These are phyloP conservation scores for Leccinum disarticulatum DNA, from an alignment of 768 basidiomycete genomes.

Conservation along the genomic window DNA sequence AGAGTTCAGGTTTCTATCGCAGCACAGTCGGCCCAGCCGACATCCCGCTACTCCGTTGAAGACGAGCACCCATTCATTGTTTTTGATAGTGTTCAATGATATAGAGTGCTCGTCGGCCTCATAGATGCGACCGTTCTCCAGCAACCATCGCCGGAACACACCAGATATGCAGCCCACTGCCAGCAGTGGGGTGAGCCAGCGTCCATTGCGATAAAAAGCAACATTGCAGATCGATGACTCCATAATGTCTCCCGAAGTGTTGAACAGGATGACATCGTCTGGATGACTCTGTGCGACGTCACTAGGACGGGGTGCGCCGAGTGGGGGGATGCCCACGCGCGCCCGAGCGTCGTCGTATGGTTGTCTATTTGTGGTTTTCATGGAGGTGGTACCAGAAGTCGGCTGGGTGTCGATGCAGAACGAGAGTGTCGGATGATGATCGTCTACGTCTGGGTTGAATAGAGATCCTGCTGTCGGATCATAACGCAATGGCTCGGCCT, in stretches of 20 bases:
- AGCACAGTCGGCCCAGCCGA: conserved; percentile 44
- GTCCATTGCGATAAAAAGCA: conserved; percentile 54
- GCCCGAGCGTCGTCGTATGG: conserved; percentile 64
- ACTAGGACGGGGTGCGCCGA: conserved; percentile 7
- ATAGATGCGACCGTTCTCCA: conserved; percentile 55
- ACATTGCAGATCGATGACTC: conserved; percentile 75
- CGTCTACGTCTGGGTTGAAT: conserved; percentile 36
- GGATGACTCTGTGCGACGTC: conserved; percentile 17
- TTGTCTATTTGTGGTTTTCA: conserved; percentile 68
- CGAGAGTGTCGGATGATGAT: conserved; percentile 38
- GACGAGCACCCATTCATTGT: conserved; percentile 65
- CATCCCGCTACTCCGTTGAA: conserved; percentile 77
- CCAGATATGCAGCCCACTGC: conserved; percentile 71
- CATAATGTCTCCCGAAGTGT: conserved; percentile 46
- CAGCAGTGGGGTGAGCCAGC: conserved; percentile 67
- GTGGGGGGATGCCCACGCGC: conserved; percentile 47
- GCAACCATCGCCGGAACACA: conserved; percentile 65
- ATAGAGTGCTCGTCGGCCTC: conserved; percentile 50
- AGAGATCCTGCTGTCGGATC: conserved; percentile 42
- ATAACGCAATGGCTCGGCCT: conserved; percentile 31
- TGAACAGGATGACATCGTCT: conserved; percentile 67
- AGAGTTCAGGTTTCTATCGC: neutral
- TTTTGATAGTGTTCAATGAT: conserved; percentile 40
- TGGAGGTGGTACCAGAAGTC: conserved; percentile 50
- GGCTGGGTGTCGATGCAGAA: conserved; percentile 56